phyloP scores from a whole-genome alignment of 2,329 filamentous ascomycete species.

The Canariomyces notabilis region DNA sequence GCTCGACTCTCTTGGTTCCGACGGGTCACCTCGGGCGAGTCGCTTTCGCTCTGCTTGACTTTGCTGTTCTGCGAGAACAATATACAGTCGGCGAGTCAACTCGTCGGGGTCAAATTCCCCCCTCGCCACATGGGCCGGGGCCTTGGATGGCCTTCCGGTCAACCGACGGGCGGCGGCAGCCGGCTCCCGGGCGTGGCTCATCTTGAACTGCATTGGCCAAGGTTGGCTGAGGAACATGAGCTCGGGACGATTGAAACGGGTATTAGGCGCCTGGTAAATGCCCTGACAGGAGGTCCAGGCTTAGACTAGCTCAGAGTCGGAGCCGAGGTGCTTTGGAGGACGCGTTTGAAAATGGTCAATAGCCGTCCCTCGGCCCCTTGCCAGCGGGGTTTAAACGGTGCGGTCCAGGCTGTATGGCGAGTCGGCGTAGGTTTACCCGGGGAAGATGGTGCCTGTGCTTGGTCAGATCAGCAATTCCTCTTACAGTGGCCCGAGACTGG shows the following conservation, averaged over 20 bases:
- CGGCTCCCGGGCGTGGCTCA: conserved; percentile 21
- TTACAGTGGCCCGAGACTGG: no score
- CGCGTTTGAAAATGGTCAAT: no score
- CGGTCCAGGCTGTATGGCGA: background rate
- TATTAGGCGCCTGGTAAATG: background rate
- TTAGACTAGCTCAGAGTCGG: no score
- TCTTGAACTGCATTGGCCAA: conserved; percentile 22
- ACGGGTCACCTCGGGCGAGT: background rate
- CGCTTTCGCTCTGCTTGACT: conserved; percentile 34
- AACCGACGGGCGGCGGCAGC: conserved; percentile 1
- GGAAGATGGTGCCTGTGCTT: background rate
- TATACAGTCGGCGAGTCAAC: conserved; percentile 46
- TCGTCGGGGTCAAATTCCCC: conserved; percentile 51
- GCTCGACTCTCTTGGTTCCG: conserved; percentile 3
- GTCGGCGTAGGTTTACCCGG: background rate
- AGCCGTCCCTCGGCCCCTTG: background rate
- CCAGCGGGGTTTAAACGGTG: conserved; percentile 1
- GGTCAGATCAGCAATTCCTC: background rate
- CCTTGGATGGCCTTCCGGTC: background rate
- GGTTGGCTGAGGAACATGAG: conserved; percentile 1
- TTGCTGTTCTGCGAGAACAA: conserved; percentile 48
- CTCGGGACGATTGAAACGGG: background rate
- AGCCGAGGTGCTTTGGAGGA: no score
- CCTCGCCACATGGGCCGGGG: conserved; percentile 13
- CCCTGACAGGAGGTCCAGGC: background rate